Base-by-base conservation (phyloP, 106 monocot species). In the Agapanthus africanus region DNA sequence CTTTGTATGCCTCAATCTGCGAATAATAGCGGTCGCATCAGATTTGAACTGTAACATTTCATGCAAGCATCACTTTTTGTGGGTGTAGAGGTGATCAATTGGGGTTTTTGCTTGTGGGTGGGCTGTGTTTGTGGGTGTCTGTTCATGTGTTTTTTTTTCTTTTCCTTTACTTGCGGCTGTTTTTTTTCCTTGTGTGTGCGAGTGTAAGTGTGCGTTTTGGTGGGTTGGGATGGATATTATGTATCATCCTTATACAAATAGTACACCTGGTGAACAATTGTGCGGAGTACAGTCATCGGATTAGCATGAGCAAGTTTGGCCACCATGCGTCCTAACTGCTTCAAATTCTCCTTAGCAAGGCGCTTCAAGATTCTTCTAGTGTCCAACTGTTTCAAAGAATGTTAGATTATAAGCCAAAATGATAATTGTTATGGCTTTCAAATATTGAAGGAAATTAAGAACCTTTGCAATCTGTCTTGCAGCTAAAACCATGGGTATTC, bases 261-360 rank as follows among this genome's bases (percentile, higher is more conserved):
- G 3, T 19, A 71, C 73, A 97, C 97, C 92, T 99, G 99, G 19
- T 90, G 87, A 66, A 99, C 87, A 71, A 99, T 99, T 46, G 99
- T 99, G 10, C 99, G 90, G 46, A 99, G 83, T 33, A 99, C 99
- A 67, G 93, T 99, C 93, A 99, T 87, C 34, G 99, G 99, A 81
- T 99, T 99, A 54, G 90, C 82, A 77, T 99, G 99, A 57, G 99
- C 84, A 75, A 99, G 85, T 70, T 99, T 99, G 34, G 99, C 99
- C 2, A 99, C 99, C 84, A 90, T 99, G 25, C 99, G 89, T 68
- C 99, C 93, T 52, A 90, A 75, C 54, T 90, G 99, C 79, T 99
- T 99, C 76, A 99, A 71, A 73, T 99, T 99, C 81, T 99, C 99
- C 79, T 99, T 99, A 11, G 99, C 99, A 79, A 99, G 90, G 41